Conservation (phyloP, 441 rosid species). For the Geranium incanum region DNA sequence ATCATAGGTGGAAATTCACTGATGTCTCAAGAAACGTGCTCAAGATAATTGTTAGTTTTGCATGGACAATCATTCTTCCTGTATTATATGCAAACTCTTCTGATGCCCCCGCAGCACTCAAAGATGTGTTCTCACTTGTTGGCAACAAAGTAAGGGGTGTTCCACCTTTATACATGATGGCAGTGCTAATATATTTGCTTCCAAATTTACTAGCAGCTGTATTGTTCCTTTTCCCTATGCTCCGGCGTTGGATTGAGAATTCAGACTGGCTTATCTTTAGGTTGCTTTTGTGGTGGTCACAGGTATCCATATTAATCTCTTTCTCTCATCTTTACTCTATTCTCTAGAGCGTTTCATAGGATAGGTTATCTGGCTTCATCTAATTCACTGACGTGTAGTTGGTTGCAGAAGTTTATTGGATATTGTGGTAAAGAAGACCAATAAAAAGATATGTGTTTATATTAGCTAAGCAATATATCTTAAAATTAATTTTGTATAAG, state of each 20-base stretch:
- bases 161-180: slow-evolving; percentile 73
- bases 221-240: slow-evolving; percentile 91
- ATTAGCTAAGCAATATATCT: too few relatives aligned
- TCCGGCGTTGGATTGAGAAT: slow-evolving; percentile 27
- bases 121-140: slow-evolving; percentile 46
- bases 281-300: slow-evolving; percentile 97
- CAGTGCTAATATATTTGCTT: slow-evolving; percentile 68
- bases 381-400: not conserved
- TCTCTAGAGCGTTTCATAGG: slow-evolving; percentile 12
- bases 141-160: slow-evolving; percentile 51
- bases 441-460: not conserved
- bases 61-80: slow-evolving; percentile 76
- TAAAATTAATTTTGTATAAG: too few relatives aligned
- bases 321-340: slow-evolving; percentile 12
- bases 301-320: slow-evolving; percentile 38
- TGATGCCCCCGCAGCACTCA: slow-evolving; percentile 38
- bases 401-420: not conserved
- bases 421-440: not conserved
- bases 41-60: slow-evolving; percentile 66
- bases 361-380: not conserved
- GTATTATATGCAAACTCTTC: slow-evolving; percentile 60
- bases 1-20: slow-evolving; percentile 80
- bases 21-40: slow-evolving; percentile 65
- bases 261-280: slow-evolving; percentile 84
- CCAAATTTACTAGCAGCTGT: slow-evolving; percentile 73